Base-by-base conservation (phyloP, 768 basidiomycete species). In the Crepidotus variabilis region DNA sequence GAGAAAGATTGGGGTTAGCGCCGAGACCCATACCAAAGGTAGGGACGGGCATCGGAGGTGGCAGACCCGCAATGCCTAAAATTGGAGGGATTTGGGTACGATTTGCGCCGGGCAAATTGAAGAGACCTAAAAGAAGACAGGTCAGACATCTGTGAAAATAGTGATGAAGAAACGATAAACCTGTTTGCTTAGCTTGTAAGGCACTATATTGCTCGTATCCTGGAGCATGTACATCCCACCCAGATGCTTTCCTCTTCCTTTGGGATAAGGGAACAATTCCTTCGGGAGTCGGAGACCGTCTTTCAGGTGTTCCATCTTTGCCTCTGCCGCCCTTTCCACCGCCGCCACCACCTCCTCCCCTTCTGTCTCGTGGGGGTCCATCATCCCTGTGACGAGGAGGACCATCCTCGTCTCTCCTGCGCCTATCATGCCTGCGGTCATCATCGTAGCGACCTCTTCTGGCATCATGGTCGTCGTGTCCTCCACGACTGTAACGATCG, bases 151-250 rank as follows among this genome's bases (percentile, higher is more conserved):
- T 59, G 58, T 21, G 61, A 60, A 32, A 59, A 56, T 54, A 51
- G 20, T 32, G 43, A 51, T 50, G 28, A 24, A 22, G 50, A 36
- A 50, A 18, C 43, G 48, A 63, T 78, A 51, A 61, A 93, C 96
- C 97, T 45, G 95, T 98, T 75, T 94, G 90, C 72, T 99, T 99
- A n/a, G 97, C 97, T 69, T 98, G 94, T 78, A 94, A 81, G 14
- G 96, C 94, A 4, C 88, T 88, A 64, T 97, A 92, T 63, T 91
- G 90, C 66, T 98, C 96, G 61, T 97, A 98, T 3, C 94, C 94
- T 2, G 92, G 90, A 16, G 95, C 92, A 71, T 94, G 90, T 20
- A 97, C 88, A 71, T 99, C 94, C 97, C 97, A 99, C 0, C 92
- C 91, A 47, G 92, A 94, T 5, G 92, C 90, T 64, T 91, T 92